Base-by-base conservation (phyloP, 2,329 filamentous ascomycete species). In the Neocucurbitaria cava region DNA sequence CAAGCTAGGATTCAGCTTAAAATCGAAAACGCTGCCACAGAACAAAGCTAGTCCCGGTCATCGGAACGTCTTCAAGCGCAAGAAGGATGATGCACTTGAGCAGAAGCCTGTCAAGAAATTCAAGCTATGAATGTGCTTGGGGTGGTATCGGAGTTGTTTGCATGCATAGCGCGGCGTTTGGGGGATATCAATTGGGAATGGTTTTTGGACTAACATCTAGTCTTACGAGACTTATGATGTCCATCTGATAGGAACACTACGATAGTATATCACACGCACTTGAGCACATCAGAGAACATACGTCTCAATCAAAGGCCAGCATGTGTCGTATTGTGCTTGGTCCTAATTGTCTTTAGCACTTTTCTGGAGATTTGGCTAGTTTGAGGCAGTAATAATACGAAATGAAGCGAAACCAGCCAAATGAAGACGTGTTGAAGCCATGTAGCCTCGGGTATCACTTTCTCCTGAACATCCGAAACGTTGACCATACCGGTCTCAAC, bases 11-110 rank as follows among this genome's bases (percentile, higher is more conserved):
- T 74, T 74, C 39, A 64, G 69, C 1, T 23, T 74, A 41, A 74
- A 72, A 52, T 54, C 66, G n/a, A 71, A 72, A 52, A 45, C 56
- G 13, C 24, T 54, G 3, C 68, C 68, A 9, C 47, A 64, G n/a
- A 65, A 62, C 13, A 72, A 72, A 52, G 56, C 64, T 33, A 68
- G 67, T 0, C 53, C 71, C 1, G 65, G 69, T 13, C 60, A 69
- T 10, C 66, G 71, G 56, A 74, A 70, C 41, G 67, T 75, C 26
- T 74, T 75, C 66, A 76, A 76, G 63, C 66, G 73, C 20, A 66
- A 68, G 52, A 64, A 73, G 46, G 60, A 64, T 1, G 68, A 72
- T 18, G 42, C 46, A 8, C 47, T 40, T 3, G 72, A 70, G 20
- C 64, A 65, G 38, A 71, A 72, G 43, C 60, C 67, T 4, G 62